Evolutionary conservation across 192 early-diverging fungal species (phyloP).

Genomic region (Radiomyces spectabilis): DNA sequence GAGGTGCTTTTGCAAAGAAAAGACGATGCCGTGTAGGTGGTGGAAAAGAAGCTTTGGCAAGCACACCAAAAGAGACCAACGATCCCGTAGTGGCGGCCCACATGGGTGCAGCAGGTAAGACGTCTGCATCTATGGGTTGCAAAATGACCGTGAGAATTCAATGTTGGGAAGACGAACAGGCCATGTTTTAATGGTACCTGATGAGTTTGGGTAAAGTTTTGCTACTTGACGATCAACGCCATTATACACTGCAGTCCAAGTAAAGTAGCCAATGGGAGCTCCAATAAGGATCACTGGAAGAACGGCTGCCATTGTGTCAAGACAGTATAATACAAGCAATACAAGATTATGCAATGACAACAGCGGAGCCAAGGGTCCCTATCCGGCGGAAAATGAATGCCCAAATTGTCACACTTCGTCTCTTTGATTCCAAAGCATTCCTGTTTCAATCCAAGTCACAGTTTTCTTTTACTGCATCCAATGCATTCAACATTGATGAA

Average conservation of each 20-base stretch:
- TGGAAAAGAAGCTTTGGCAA: conserved; percentile 13
- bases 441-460: not conserved
- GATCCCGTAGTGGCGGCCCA: no score
- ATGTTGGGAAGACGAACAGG: not conserved
- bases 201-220: not conserved
- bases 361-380: no score
- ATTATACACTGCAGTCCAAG: conserved; percentile 13
- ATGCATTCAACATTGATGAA: not conserved
- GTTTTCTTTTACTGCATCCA: not conserved
- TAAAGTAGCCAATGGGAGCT: conserved; percentile 17
- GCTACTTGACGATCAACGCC: conserved; percentile 10
- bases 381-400: no score
- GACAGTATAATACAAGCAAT: not conserved
- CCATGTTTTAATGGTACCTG: not conserved
- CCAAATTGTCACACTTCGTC: no score
- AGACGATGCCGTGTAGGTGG: conserved; percentile 19
- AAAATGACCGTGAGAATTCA: not conserved
- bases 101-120: not conserved
- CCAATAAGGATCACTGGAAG: conserved; percentile 20
- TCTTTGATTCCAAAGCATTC: no score
- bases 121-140: not conserved
- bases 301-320: conserved; percentile 17
- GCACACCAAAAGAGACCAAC: not conserved
- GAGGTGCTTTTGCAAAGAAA: conserved; percentile 24
- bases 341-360: no score